phyloP scores from a whole-genome alignment of 176 grass and related monocot species.

The Alopecurus myosuroides region DNA sequence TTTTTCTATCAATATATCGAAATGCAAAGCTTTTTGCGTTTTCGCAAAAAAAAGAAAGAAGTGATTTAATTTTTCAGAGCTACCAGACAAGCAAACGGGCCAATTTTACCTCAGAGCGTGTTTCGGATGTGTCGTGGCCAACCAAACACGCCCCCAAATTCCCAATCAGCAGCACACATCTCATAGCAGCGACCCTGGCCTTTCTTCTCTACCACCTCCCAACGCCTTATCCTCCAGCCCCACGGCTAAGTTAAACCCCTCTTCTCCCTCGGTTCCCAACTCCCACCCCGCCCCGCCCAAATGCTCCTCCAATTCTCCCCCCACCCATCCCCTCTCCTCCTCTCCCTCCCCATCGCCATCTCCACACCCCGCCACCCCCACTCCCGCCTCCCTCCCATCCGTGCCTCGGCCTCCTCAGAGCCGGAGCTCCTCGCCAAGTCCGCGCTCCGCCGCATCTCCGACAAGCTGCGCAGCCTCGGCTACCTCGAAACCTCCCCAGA shows the following conservation, averaged over 20 bases:
- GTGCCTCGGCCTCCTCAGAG: conserved; percentile 19
- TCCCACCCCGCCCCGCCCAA: conserved; percentile 4
- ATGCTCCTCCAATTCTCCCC: conserved; percentile 42
- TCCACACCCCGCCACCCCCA: neutral
- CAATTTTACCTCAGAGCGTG: too few species aligned
- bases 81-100: too few species aligned
- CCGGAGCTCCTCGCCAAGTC: conserved; percentile 55
- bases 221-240: conserved; percentile 28
- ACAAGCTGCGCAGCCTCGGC: conserved; percentile 85
- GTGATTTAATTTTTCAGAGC: too few species aligned
- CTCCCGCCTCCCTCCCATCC: conserved; percentile 1
- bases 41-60: too few species aligned
- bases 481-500: conserved; percentile 35
- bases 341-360: neutral
- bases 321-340: conserved; percentile 22
- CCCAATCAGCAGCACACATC: neutral
- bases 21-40: too few species aligned
- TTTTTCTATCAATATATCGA: too few species aligned
- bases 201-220: neutral
- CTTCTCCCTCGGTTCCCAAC: conserved; percentile 17
- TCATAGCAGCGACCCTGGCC: neutral
- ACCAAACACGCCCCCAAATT: too few species aligned
- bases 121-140: too few species aligned
- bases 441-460: conserved; percentile 74
- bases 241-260: conserved; percentile 18